Evolutionary conservation across 768 basidiomycete genomes (phyloP), one percentile per base, ranked within the genome.

Genomic region (Collybiopsis confluens): DNA sequence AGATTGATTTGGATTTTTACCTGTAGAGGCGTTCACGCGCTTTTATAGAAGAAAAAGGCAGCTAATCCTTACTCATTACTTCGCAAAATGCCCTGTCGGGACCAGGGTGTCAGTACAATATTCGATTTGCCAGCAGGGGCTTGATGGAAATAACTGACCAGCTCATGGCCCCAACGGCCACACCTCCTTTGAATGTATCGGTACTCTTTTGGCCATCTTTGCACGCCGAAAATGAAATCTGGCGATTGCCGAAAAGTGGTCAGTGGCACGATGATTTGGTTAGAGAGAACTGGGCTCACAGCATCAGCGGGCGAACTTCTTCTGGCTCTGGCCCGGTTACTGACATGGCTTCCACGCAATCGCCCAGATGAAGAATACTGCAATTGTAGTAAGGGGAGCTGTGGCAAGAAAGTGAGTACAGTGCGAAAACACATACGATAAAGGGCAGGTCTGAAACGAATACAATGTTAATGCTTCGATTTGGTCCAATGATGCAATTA

Each of bases 111-210:
- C 7, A 49, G 28, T 57, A 20, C 2, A 43, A 49, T n/a, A n/a
- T n/a, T n/a, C n/a, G n/a, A n/a, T 35, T 45, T 26, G 47, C 38
- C 26, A n/a, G n/a, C n/a, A n/a, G n/a, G n/a, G n/a, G n/a, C n/a
- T n/a, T n/a, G n/a, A n/a, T n/a, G n/a, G n/a, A n/a, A n/a, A n/a
- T n/a, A n/a, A 33, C 30, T 62, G 88, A 88, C 68, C 86, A 76
- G 65, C 86, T 88, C 85, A 90, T 90, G 2, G 88, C 89, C 2
- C 89, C 89, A 6, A 86, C 83, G 0, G 88, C 84, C 3, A 79
- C 71, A 20, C 85, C 85, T 21, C 73, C 75, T 24, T 78, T 71
- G 47, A 80, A 79, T 1, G 86, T 86, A 62, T 90, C 88, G 0
- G 85, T 83, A 62, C 87, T 90, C 0, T 80, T 88, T 65, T 88